Evolutionary conservation across 805 yeast genomes (phyloP), one percentile per base, ranked within the genome.

Genomic region (Candida multigemmis): DNA sequence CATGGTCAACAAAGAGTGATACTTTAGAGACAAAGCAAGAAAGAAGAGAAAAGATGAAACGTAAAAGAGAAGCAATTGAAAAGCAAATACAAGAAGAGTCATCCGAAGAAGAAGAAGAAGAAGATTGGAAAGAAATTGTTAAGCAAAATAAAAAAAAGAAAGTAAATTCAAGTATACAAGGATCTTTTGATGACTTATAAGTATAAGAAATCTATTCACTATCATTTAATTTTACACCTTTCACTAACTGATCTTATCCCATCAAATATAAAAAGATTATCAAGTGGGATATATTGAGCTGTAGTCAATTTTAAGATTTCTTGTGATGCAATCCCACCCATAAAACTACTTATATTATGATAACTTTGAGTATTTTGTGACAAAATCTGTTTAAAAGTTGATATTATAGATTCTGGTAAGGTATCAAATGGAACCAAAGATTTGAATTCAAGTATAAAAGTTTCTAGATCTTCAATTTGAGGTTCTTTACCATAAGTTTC

Each of bases 61-160:
- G 78, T 27, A 71, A 75, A 38, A 60, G 77, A 35, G 82, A 75
- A 24, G 85, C 81, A 1, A 65, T 77, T n/a, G 81, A 77, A 32
- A 68, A 65, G 32, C 59, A 62, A 33, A 40, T 69, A 10, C 44
- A 52, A 46, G 65, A 60, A 28, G 71, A 64, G 18, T 56, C 63
- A 11, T 61, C 65, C 7, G 60, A 50, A 4, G 63, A 56, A 14
- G 67, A 63, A 9, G 67, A 62, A 10, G 77, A 68, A 26, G 68
- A 60, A 22, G 97, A 91, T 53, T 91, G 97, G 98, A 91, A 91
- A 53, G 87, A 80, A 16, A 43, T 78, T 14, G 79, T 89, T 1
- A 57, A 72, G 35, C 68, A 69, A 25, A 74, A 66, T 34, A 87
- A 84, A 47, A 74, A 65, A 50, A 62, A 62, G 37, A 78, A 74